These are phyloP conservation scores for Boletellus ananiceps DNA, from an alignment of 768 basidiomycete genomes.

Conservation along the genomic window DNA sequence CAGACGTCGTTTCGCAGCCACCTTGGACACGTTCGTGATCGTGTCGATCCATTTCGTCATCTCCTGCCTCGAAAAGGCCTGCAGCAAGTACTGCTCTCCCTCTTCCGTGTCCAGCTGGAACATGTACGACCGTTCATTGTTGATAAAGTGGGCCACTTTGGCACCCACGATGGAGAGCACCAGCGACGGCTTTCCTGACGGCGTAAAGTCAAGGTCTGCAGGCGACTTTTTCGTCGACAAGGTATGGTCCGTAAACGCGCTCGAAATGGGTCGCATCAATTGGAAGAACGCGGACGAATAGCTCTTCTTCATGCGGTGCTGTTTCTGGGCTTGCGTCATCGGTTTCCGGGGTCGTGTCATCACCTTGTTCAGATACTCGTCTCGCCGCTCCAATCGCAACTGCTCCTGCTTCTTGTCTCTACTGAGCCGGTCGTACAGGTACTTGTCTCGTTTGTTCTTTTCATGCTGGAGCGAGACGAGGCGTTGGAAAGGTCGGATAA, in stretches of 20 bases:
- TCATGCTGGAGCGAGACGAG: conserved; percentile 67
- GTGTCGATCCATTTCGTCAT: conserved; percentile 76
- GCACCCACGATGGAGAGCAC: conserved; percentile 74
- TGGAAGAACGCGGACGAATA: conserved; percentile 78
- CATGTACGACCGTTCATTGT: conserved; percentile 76
- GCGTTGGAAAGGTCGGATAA: conserved; percentile 60
- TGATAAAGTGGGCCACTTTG: conserved; percentile 63
- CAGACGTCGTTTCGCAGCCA: conserved; percentile 70
- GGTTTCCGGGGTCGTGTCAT: conserved; percentile 62
- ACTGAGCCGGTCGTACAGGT: conserved; percentile 61
- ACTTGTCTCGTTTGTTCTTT: conserved; percentile 75
- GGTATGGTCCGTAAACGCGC: conserved; percentile 70
- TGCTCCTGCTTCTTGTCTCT: conserved; percentile 79
- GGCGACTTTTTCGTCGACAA: conserved; percentile 50
- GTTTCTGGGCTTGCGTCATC: conserved; percentile 54
- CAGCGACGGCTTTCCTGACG: conserved; percentile 69
- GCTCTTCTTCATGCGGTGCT: conserved; percentile 84
- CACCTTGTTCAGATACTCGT: conserved; percentile 69
- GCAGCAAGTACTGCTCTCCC: conserved; percentile 77
- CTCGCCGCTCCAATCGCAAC: conserved; percentile 62
- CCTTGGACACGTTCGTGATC: conserved; percentile 64
- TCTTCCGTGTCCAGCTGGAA: conserved; percentile 86
- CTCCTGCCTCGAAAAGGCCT: conserved; percentile 65
- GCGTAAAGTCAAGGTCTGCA: conserved; percentile 69
- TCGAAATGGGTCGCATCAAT: conserved; percentile 86